phyloP scores from a whole-genome alignment of 139 green algal genomes.

The Chlamydomonas eustigma region DNA sequence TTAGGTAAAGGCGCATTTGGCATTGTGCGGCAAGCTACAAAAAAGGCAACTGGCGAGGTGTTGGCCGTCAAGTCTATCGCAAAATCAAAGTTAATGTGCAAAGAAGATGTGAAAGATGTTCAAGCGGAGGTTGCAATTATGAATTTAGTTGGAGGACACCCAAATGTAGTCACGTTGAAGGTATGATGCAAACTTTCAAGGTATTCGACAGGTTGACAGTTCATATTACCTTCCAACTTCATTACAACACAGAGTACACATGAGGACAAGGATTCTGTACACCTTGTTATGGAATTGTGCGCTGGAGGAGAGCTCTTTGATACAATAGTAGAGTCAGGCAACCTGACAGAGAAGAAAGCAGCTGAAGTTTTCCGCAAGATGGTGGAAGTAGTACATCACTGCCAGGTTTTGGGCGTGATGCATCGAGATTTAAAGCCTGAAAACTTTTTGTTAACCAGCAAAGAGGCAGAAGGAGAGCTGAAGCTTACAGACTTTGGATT shows the following conservation, averaged over 20 bases:
- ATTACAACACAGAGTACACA: constrained; percentile 36
- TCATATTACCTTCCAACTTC: background rate
- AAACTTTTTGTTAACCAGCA: constrained; percentile 93
- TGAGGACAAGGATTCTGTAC: constrained; percentile 82
- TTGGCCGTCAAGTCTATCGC: constrained; percentile 81
- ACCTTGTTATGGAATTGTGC: constrained; percentile 92
- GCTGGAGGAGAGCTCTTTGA: constrained; percentile 91
- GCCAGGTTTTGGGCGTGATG: constrained; percentile 91
- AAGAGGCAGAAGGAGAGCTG: constrained; percentile 56
- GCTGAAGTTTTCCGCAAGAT: constrained; percentile 80
- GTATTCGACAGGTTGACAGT: background rate
- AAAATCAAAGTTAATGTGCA: constrained; percentile 76
- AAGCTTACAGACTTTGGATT: constrained; percentile 76
- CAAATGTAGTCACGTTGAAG: constrained; percentile 68
- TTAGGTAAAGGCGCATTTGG: constrained; percentile 62
- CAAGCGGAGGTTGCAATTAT: constrained; percentile 75
- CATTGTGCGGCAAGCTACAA: constrained; percentile 32
- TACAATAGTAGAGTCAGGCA: constrained; percentile 77
- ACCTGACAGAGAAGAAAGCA: constrained; percentile 68
- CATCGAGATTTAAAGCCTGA: constrained; percentile 81
- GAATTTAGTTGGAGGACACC: constrained; percentile 65
- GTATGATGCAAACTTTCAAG: constrained; percentile 25
- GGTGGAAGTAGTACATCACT: constrained; percentile 88
- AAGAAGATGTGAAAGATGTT: constrained; percentile 85
- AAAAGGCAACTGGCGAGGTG: constrained; percentile 33